A percentile compares a stretch with the other conserved stretches of the same genome.
These are phyloP conservation scores for Fusarium tricinctum DNA, from an alignment of 2,329 filamentous ascomycete genomes.

Conservation along the genomic window DNA sequence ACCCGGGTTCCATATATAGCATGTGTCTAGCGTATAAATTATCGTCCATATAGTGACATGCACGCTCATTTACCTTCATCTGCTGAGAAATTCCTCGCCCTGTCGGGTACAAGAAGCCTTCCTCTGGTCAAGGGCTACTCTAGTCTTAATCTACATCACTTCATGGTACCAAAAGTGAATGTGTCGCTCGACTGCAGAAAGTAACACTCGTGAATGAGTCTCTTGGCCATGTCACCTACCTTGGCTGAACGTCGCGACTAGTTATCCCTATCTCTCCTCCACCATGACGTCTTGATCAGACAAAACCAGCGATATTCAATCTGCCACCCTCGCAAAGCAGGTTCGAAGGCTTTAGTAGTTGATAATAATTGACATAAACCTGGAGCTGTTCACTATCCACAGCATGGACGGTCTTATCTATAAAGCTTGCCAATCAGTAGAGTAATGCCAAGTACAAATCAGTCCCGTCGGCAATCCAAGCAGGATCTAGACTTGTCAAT, in stretches of 20 bases:
- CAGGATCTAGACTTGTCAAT: slow-evolving; percentile 31
- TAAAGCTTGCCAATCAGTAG: slow-evolving; percentile 12
- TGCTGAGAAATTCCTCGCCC: slow-evolving; percentile 32
- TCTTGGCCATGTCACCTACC: not conserved
- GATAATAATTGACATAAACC: slow-evolving; percentile 5
- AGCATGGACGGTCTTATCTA: slow-evolving; percentile 24
- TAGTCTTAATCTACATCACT: slow-evolving; percentile 21
- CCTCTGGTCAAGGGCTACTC: slow-evolving; percentile 20
- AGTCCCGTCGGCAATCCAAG: slow-evolving; percentile 25
- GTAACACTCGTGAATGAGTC: not conserved
- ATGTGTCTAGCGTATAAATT: slow-evolving; percentile 11
- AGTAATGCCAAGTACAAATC: slow-evolving; percentile 11
- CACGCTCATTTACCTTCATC: slow-evolving; percentile 23
- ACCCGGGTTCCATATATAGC: not conserved
- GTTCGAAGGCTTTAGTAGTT: slow-evolving; percentile 6
- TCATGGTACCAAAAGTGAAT: slow-evolving; percentile 1
- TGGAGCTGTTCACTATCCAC: slow-evolving; percentile 23
- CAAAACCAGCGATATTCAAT: slow-evolving; percentile 18
- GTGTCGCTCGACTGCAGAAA: not conserved
- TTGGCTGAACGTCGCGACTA: slow-evolving; percentile 3
- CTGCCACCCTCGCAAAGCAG: not conserved
- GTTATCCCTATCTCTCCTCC: slow-evolving; percentile 10
- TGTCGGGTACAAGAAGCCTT: slow-evolving; percentile 26
- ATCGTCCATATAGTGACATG: slow-evolving; percentile 28
- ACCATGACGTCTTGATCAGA: slow-evolving; percentile 20